Evolutionary conservation across 805 yeast genomes (phyloP), one percentile per base, ranked within the genome.

Genomic region (Cyberlindnera mycetangii): DNA sequence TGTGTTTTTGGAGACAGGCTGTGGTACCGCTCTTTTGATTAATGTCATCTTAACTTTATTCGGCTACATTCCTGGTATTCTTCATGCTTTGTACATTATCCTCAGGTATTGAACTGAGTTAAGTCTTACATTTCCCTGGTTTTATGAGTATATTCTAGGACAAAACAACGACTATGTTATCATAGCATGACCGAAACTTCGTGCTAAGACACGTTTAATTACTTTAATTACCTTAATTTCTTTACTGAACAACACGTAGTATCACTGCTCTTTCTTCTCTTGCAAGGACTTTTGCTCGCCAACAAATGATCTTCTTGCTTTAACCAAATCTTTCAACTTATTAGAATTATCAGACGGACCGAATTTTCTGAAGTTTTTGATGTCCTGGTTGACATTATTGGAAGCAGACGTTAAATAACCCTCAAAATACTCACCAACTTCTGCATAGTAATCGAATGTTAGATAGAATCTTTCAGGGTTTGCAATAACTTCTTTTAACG

Each of bases 31-130:
- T n/a, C 37, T 64, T 57, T 28, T 66, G 56, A 25, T 64, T 59
- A 81, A 82, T 67, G 67, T 82, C 50, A 48, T 83, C 37, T 73
- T 84, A 61, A 81, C 88, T 33, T 60, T 79, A 42, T 71, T 83
- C 39, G 90, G 89, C 46, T 84, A 78, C 67, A 74, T 84, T 59
- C 92, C 92, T 8, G 89, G 85, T 55, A 76, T 79, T 40, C 65
- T 79, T 41, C 84, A 80, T 51, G 83, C 85, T 5, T 61, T 80
- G 37, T 80, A 75, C 56, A 65, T 80, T 43, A 77, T 79, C 33
- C 52, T 47, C 39, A 56, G 48, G 48, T 53, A 56, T 30, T 62
- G 45, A 50, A 4, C 21, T 17, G 18, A 14, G 9, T 7, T 22
- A 12, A 15, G 5, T 12, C 32, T 24, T 17, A 24, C 11, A 17